Evolutionary conservation across 2,329 filamentous ascomycete genomes (phyloP).

Genomic region (Paecilomyces dactylethromorphus): DNA sequence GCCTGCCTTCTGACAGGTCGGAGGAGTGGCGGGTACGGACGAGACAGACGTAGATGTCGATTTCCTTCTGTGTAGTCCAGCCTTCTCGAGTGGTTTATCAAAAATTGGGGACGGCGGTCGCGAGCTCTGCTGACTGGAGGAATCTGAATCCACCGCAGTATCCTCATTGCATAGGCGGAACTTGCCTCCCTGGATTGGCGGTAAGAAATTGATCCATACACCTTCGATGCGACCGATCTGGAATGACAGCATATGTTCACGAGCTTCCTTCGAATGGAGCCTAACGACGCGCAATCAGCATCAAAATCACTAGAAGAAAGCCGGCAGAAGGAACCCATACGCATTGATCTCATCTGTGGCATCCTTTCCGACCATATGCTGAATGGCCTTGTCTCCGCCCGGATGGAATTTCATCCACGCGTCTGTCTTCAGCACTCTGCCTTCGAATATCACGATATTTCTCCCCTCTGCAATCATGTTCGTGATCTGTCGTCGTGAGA

Average conservation of each 20-base stretch:
- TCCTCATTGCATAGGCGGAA: slow-evolving; percentile 55
- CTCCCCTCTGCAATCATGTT: slow-evolving; percentile 74
- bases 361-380: slow-evolving; percentile 89
- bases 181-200: slow-evolving; percentile 83
- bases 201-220: slow-evolving; percentile 78
- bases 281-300: slow-evolving; percentile 40
- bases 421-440: slow-evolving; percentile 78
- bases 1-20: slow-evolving; percentile 14
- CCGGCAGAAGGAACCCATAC: slow-evolving; percentile 47
- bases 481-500: slow-evolving; percentile 65
- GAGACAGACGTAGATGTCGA: slow-evolving; percentile 18
- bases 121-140: slow-evolving; percentile 51
- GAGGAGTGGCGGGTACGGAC: slow-evolving; percentile 20
- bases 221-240: slow-evolving; percentile 78
- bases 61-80: slow-evolving; percentile 30
- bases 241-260: slow-evolving; percentile 69
- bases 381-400: slow-evolving; percentile 82
- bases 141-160: slow-evolving; percentile 33
- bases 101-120: slow-evolving; percentile 53
- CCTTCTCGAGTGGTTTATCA: slow-evolving; percentile 42
- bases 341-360: slow-evolving; percentile 90
- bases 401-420: slow-evolving; percentile 86
- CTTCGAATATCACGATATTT: slow-evolving; percentile 73
- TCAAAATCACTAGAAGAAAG: slow-evolving; percentile 2
- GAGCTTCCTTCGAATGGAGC: slow-evolving; percentile 74